These are phyloP conservation scores for Aureobasidium sp. DNA, from an alignment of 2,329 filamentous ascomycete genomes.

Conservation along the genomic window DNA sequence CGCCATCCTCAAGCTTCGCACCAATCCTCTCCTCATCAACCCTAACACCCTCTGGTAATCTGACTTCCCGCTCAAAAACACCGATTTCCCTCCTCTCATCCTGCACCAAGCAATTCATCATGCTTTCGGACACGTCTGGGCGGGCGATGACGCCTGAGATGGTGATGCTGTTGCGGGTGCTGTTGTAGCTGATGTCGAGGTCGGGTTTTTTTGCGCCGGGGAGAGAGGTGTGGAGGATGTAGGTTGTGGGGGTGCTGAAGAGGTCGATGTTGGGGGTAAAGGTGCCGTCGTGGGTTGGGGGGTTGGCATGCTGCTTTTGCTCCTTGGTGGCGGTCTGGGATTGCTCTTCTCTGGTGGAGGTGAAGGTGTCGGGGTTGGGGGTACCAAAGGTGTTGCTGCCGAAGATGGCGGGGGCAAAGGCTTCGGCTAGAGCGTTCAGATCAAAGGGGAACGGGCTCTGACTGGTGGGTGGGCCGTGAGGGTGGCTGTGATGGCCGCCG, in stretches of 20 bases:
- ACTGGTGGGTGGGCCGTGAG: conserved; percentile 17
- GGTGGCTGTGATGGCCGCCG: conserved; percentile 15
- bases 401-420: conserved; percentile 24
- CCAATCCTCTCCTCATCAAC: conserved; percentile 60
- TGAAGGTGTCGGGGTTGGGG: conserved; percentile 31
- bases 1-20: conserved; percentile 70
- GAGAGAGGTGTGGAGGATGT: conserved; percentile 62
- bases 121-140: conserved; percentile 56
- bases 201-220: conserved; percentile 75
- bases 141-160: conserved; percentile 66
- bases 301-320: too few species aligned
- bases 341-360: not conserved
- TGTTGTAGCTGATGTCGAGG: conserved; percentile 66
- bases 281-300: conserved; percentile 34
- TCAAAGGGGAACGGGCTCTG: conserved; percentile 5
- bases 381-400: conserved; percentile 28
- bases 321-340: conserved; percentile 33
- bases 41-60: conserved; percentile 41
- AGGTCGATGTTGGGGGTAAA: conserved; percentile 61
- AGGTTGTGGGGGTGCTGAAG: conserved; percentile 58
- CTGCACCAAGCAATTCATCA: conserved; percentile 54
- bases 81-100: conserved; percentile 60
- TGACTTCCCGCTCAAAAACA: conserved; percentile 62
- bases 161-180: conserved; percentile 54
- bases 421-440: conserved; percentile 14